phyloP scores from a whole-genome alignment of 2,329 filamentous ascomycete genomes.

The Fusarium papillatum region DNA sequence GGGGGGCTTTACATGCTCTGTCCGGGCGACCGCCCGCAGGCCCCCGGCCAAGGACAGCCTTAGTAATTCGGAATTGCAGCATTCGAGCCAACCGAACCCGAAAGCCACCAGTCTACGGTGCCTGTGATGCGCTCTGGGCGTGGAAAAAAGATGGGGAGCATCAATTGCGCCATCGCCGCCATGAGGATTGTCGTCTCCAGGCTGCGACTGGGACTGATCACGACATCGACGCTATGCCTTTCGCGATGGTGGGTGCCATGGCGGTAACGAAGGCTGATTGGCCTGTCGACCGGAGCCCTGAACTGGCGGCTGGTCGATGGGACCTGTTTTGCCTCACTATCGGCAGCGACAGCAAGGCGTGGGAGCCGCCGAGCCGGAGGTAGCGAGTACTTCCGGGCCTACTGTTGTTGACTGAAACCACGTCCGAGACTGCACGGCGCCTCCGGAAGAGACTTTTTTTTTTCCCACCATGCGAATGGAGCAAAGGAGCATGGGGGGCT shows the following conservation, averaged over 20 bases:
- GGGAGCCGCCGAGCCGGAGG: constrained; percentile 45
- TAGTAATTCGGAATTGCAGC: constrained; percentile 43
- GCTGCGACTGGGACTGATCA: constrained; percentile 58
- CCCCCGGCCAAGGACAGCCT: constrained; percentile 37
- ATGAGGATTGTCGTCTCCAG: constrained; percentile 45
- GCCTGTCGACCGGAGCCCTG: constrained; percentile 37
- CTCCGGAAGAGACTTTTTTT: constrained; percentile 15
- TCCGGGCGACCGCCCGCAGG: constrained; percentile 46
- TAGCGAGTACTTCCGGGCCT: constrained; percentile 30
- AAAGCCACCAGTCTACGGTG: constrained; percentile 32
- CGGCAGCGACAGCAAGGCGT: constrained; percentile 35
- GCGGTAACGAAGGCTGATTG: constrained; percentile 51
- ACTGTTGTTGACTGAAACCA: constrained; percentile 10
- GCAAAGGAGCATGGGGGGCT: constrained; percentile 1
- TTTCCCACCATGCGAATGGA: constrained; percentile 1
- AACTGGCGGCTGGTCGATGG: constrained; percentile 40
- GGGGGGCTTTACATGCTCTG: constrained; percentile 42
- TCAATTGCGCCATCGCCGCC: constrained; percentile 54
- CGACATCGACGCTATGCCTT: constrained; percentile 67
- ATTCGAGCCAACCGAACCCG: constrained; percentile 33
- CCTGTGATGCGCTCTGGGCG: constrained; percentile 38
- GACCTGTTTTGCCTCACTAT: constrained; percentile 41
- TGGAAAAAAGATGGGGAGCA: constrained; percentile 43
- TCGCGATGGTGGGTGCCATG: constrained; percentile 54
- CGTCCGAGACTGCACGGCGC: constrained; percentile 14